Percentiles rank a stretch among this genome's conserved stretches.
Conservation (phyloP, 164 flowering plant species). For the Berberis thunbergii region DNA sequence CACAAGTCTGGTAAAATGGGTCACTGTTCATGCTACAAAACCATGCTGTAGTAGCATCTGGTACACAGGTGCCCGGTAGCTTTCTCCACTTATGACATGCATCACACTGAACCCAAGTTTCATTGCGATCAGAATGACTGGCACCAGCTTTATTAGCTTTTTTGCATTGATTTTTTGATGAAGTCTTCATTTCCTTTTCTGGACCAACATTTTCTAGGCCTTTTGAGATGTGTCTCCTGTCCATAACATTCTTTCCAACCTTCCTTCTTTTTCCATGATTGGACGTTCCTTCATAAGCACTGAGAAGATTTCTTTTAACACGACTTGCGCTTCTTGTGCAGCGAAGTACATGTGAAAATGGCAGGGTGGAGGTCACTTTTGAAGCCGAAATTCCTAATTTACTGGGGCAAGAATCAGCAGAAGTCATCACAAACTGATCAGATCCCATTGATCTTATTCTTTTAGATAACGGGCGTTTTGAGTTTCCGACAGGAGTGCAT, state of each 20-base stretch:
- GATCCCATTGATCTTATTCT: conserved; percentile 21
- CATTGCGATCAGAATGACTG: conserved; percentile 28
- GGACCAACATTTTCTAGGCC: too few species aligned
- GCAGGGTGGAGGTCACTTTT: conserved; percentile 12
- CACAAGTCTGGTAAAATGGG: conserved; percentile 54
- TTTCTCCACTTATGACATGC: conserved; percentile 84
- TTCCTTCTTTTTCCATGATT: conserved; percentile 8
- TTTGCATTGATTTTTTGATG: conserved; percentile 13
- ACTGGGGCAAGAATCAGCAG: conserved; percentile 17
- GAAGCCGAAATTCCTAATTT: conserved; percentile 18
- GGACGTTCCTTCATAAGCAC: conserved; percentile 31
- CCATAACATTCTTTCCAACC: conserved; percentile 12
- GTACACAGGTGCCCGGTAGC: conserved; percentile 28
- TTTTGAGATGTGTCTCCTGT: conserved; percentile 8
- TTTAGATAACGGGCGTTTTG: conserved; percentile 18
- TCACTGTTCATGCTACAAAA: conserved; percentile 90
- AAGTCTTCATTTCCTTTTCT: conserved; percentile 11
- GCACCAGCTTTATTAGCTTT: conserved; percentile 13
- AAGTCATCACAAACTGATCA: conserved; percentile 6
- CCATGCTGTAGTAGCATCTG: conserved; percentile 59
- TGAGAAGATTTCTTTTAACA: conserved; percentile 55
- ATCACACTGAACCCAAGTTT: conserved; percentile 95
- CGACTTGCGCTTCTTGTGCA: conserved; percentile 36
- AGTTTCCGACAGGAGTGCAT: conserved; percentile 15
- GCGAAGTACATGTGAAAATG: conserved; percentile 17